phyloP scores from a whole-genome alignment of 345 rosid genomes.

The Tarenaya hassleriana region DNA sequence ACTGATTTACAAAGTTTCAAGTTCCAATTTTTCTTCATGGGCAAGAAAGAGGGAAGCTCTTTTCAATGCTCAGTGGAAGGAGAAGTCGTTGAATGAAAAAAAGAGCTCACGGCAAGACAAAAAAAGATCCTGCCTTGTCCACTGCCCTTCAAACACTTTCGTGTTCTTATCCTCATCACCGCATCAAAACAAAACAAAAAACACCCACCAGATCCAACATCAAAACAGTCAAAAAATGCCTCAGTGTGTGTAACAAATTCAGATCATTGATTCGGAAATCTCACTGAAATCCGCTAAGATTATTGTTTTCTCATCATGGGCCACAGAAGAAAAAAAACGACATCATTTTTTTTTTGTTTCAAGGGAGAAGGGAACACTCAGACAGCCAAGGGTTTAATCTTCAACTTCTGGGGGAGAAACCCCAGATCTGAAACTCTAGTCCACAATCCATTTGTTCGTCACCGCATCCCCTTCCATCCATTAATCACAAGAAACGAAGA shows the following conservation, averaged over 20 bases:
- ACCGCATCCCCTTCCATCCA: constrained; percentile 28
- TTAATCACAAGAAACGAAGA: too few relatives aligned
- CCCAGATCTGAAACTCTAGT: constrained; percentile 99
- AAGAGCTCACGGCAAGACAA: constrained; percentile 76
- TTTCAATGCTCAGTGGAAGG: constrained; percentile 89
- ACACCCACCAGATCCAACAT: not conserved
- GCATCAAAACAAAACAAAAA: constrained; percentile 25
- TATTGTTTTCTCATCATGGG: too few relatives aligned
- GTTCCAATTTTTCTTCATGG: too few relatives aligned
- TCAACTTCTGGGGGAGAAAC: constrained; percentile 53
- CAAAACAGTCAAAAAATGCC: constrained; percentile 27
- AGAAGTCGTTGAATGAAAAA: constrained; percentile 72
- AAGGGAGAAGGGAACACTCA: constrained; percentile 42
- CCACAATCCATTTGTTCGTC: constrained; percentile 75
- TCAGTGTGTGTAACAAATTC: constrained; percentile 99
- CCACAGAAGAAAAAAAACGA: not conserved
- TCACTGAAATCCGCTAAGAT: too few relatives aligned
- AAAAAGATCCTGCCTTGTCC: constrained; percentile 35
- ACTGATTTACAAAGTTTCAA: not conserved
- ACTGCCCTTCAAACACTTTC: constrained; percentile 66
- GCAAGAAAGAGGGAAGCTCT: not conserved
- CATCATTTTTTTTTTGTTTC: too few relatives aligned
- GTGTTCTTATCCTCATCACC: constrained; percentile 69
- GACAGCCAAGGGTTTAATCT: constrained; percentile 99
- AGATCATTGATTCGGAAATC: too few relatives aligned